Percentiles rank a stretch among this genome's conserved stretches.
phyloP scores from a whole-genome alignment of 495 filamentous ascomycete species.

The Filosporella fistucella region DNA sequence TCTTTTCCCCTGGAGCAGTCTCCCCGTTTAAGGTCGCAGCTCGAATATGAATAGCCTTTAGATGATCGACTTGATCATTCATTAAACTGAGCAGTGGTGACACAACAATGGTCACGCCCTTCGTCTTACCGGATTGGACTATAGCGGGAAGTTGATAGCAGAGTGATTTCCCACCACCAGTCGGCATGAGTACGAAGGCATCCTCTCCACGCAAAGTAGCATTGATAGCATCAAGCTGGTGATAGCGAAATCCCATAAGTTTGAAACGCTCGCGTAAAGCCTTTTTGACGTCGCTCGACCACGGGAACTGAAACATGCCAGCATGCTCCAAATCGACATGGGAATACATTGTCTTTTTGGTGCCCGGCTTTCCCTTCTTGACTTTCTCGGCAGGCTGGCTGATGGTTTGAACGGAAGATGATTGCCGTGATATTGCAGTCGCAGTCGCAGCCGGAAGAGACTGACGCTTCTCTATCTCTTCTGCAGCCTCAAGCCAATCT shows the following conservation, averaged over 20 bases:
- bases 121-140: slow-evolving; percentile 72
- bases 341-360: slow-evolving; percentile 33
- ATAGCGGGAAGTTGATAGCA: slow-evolving; percentile 95
- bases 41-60: slow-evolving; percentile 67
- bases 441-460: slow-evolving; percentile 16
- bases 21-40: slow-evolving; percentile 80
- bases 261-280: slow-evolving; percentile 76
- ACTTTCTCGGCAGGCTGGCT: no score
- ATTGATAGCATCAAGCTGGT: slow-evolving; percentile 95
- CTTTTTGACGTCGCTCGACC: slow-evolving; percentile 81
- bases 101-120: slow-evolving; percentile 86
- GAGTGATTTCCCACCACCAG: slow-evolving; percentile 92
- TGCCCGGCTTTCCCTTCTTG: slow-evolving; percentile 30
- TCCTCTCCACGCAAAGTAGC: slow-evolving; percentile 83
- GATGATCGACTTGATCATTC: slow-evolving; percentile 88
- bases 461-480: slow-evolving; percentile 48
- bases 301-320: slow-evolving; percentile 49
- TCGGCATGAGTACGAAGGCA: slow-evolving; percentile 94
- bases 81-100: slow-evolving; percentile 94
- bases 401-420: slow-evolving; percentile 1
- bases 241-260: slow-evolving; percentile 78
- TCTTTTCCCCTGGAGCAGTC: slow-evolving; percentile 46
- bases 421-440: background rate
- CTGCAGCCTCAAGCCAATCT: slow-evolving; percentile 63
- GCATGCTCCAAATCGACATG: slow-evolving; percentile 24